Evolutionary conservation across 768 basidiomycete species (phyloP).

Genomic region (Lactifluus piperatus): DNA sequence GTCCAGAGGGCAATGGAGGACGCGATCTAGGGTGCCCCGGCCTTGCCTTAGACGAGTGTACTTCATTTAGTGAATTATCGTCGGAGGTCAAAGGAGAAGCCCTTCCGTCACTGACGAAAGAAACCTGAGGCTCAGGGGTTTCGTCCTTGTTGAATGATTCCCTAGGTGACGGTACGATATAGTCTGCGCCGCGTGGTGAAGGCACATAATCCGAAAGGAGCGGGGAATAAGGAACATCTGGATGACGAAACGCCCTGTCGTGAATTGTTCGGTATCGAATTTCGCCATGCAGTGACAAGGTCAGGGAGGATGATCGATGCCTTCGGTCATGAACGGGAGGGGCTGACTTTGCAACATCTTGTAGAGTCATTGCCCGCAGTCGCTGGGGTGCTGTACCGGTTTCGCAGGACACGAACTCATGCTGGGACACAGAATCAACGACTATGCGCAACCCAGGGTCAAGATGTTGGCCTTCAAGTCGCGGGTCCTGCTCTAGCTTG

Average conservation of each 20-base stretch:
- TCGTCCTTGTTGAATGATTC: neutral
- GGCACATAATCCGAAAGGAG: neutral
- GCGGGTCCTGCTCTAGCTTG: neutral
- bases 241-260: conserved; percentile 11
- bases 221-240: conserved; percentile 11
- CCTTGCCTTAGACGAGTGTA: neutral
- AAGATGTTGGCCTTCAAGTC: neutral
- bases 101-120: neutral
- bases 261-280: conserved; percentile 1
- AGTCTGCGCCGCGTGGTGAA: neutral
- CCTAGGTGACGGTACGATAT: neutral
- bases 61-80: neutral
- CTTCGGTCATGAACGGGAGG: neutral
- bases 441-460: neutral
- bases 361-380: neutral
- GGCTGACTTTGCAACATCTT: neutral
- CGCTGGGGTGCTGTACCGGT: neutral
- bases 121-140: neutral
- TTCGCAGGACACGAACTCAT: neutral
- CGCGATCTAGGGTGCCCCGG: neutral
- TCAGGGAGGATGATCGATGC: neutral
- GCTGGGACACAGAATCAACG: neutral
- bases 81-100: neutral
- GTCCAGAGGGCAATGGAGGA: neutral
- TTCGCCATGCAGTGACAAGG: neutral